A percentile compares a stretch with the other conserved stretches of the same genome.
phyloP scores from a whole-genome alignment of 2,329 filamentous ascomycete species.

The Tricladium varicosporioides region DNA sequence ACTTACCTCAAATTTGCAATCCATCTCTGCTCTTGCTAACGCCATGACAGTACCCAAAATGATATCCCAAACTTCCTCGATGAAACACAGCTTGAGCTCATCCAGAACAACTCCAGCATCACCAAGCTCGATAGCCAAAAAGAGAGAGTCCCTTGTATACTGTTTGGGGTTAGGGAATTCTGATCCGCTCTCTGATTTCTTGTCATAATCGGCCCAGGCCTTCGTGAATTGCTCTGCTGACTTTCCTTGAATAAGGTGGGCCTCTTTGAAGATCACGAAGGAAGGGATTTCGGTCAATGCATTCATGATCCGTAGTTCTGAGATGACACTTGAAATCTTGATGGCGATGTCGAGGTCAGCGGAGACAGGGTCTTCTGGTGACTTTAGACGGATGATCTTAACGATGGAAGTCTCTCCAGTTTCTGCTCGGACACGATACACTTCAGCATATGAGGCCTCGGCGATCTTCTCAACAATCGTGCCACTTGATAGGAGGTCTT shows the following conservation, averaged over 20 bases:
- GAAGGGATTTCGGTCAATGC: constrained; percentile 62
- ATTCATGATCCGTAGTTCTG: constrained; percentile 62
- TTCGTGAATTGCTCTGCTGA: constrained; percentile 52
- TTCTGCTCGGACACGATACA: constrained; percentile 60
- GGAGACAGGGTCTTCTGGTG: constrained; percentile 22
- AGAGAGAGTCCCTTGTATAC: constrained; percentile 56
- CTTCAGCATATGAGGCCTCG: constrained; percentile 65
- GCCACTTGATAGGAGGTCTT: constrained; percentile 53
- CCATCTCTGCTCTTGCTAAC: constrained; percentile 56
- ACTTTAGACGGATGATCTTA: constrained; percentile 58
- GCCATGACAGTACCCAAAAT: constrained; percentile 60
- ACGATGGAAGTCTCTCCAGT: constrained; percentile 59
- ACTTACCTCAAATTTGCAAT: constrained; percentile 58
- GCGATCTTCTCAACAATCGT: constrained; percentile 61
- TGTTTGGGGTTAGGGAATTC: constrained; percentile 59
- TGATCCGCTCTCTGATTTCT: constrained; percentile 41
- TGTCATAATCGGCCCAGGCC: constrained; percentile 54
- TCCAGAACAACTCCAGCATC: constrained; percentile 61
- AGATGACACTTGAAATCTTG: constrained; percentile 47
- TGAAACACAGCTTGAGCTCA: constrained; percentile 49
- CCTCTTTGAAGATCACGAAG: constrained; percentile 65
- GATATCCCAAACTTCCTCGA: constrained; percentile 60
- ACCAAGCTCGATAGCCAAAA: constrained; percentile 61
- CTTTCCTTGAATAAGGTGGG: constrained; percentile 57
- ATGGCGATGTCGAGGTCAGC: constrained; percentile 20